Conservation (phyloP, 306 rosid genomes). For the Hippophae gyantsensis region DNA sequence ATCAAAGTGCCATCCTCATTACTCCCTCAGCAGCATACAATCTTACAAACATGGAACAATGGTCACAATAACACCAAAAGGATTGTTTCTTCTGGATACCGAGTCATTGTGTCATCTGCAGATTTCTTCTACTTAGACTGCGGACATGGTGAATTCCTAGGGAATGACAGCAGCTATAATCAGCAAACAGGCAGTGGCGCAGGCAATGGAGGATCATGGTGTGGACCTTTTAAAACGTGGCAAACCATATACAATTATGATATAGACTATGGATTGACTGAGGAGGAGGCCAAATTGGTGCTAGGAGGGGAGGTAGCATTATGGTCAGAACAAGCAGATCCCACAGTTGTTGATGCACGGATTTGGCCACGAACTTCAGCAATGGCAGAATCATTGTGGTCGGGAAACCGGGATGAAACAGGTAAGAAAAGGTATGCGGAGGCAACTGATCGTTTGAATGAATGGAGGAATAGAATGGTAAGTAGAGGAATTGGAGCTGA, state of each 20-base stretch:
- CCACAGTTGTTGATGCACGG: constrained; percentile 54
- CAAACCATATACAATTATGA: constrained; percentile 68
- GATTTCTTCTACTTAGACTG: constrained; percentile 79
- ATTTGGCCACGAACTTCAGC: constrained; percentile 85
- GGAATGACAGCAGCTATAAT: constrained; percentile 49
- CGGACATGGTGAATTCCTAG: constrained; percentile 68
- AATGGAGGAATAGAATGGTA: constrained; percentile 78
- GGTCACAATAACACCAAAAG: constrained; percentile 64
- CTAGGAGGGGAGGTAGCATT: constrained; percentile 90
- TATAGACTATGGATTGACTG: constrained; percentile 48
- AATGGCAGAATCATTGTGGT: constrained; percentile 75
- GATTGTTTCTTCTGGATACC: constrained; percentile 62
- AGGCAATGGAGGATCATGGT: constrained; percentile 73
- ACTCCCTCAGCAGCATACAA: constrained; percentile 56
- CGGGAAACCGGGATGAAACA: constrained; percentile 56
- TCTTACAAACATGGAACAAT: constrained; percentile 80
- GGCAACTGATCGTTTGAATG: constrained; percentile 72
- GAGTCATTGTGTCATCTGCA: constrained; percentile 57
- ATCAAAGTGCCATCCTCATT: constrained; percentile 30
- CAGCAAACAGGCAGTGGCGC: constrained; percentile 21
- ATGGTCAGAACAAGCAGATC: constrained; percentile 85
- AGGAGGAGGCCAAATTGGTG: constrained; percentile 63
- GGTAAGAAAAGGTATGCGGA: constrained; percentile 57
- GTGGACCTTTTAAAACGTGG: constrained; percentile 88
- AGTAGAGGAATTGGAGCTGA: constrained; percentile 71